A percentile compares a stretch with the other conserved stretches of the same genome.
phyloP scores from a whole-genome alignment of 2,329 filamentous ascomycete species.

The Ascochyta pisi region DNA sequence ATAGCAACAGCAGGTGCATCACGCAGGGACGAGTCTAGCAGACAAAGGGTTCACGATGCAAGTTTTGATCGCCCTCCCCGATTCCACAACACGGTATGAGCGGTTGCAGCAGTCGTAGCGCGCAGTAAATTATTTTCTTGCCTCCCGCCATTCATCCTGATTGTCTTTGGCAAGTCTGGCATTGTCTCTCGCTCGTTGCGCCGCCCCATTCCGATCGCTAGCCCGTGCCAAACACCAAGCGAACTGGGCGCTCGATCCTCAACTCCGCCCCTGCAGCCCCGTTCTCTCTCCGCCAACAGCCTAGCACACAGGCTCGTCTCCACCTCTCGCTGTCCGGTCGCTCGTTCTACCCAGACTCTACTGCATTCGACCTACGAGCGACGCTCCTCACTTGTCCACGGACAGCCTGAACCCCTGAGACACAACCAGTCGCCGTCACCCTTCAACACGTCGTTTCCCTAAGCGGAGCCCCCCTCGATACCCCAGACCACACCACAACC shows the following conservation, averaged over 20 bases:
- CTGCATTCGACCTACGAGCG: slow-evolving; percentile 13
- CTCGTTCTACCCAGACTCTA: slow-evolving; percentile 39
- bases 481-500: slow-evolving; percentile 14
- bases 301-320: slow-evolving; percentile 24
- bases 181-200: slow-evolving; percentile 13
- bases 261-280: slow-evolving; percentile 30
- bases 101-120: not conserved
- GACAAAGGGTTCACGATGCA: slow-evolving; percentile 17
- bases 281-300: slow-evolving; percentile 31
- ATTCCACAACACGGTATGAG: not conserved
- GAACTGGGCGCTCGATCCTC: slow-evolving; percentile 25
- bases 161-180: not conserved
- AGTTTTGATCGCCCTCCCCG: slow-evolving; percentile 1
- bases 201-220: slow-evolving; percentile 31
- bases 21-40: slow-evolving; percentile 17
- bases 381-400: slow-evolving; percentile 17
- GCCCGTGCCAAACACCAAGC: slow-evolving; percentile 18
- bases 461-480: slow-evolving; percentile 19
- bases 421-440: slow-evolving; percentile 21
- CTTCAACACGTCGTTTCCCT: slow-evolving; percentile 35
- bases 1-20: slow-evolving; percentile 15
- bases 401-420: slow-evolving; percentile 28
- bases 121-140: not conserved
- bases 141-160: not conserved
- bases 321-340: slow-evolving; percentile 39